These are phyloP conservation scores for Lepidium sativum DNA, from an alignment of 345 rosid species.

Conservation along the genomic window DNA sequence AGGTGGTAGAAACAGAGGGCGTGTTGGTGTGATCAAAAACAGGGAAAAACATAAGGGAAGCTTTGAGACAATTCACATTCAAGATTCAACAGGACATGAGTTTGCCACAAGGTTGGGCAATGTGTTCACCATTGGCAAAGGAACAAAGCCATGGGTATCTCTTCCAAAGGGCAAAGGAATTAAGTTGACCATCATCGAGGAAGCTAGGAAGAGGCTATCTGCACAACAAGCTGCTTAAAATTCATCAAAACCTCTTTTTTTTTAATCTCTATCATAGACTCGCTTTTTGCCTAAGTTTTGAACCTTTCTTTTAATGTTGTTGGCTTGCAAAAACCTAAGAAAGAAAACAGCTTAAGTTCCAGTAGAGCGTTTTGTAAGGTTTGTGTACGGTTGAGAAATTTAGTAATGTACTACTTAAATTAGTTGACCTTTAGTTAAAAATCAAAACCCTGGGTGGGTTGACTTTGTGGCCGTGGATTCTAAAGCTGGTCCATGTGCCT, in stretches of 20 bases:
- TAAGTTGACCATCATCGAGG: constrained; percentile 72
- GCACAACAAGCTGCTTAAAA: constrained; percentile 40
- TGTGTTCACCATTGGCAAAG: constrained; percentile 73
- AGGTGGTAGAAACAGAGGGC: constrained; percentile 86
- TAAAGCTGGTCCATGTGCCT: too few relatives aligned
- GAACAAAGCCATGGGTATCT: constrained; percentile 80
- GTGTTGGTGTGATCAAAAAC: constrained; percentile 74
- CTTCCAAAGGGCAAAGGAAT: constrained; percentile 92
- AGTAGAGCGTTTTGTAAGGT: constrained; percentile 17
- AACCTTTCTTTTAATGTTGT: neutral
- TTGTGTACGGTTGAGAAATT: neutral
- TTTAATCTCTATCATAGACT: neutral
- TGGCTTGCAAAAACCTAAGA: constrained; percentile 1
- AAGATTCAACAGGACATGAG: constrained; percentile 68
- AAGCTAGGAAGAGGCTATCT: constrained; percentile 72
- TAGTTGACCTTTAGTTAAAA: neutral
- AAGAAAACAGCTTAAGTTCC: neutral
- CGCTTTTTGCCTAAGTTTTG: constrained; percentile 9
- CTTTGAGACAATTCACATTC: constrained; percentile 75
- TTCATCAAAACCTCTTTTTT: neutral
- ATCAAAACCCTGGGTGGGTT: neutral
- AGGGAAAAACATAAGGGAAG: constrained; percentile 87
- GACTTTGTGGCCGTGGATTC: neutral
- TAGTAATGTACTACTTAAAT: neutral
- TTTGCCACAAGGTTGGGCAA: constrained; percentile 83